Percentiles rank a stretch among this genome's conserved stretches.
Evolutionary conservation across 2,329 filamentous ascomycete genomes (phyloP).

Genomic region (Calycina herbarum): DNA sequence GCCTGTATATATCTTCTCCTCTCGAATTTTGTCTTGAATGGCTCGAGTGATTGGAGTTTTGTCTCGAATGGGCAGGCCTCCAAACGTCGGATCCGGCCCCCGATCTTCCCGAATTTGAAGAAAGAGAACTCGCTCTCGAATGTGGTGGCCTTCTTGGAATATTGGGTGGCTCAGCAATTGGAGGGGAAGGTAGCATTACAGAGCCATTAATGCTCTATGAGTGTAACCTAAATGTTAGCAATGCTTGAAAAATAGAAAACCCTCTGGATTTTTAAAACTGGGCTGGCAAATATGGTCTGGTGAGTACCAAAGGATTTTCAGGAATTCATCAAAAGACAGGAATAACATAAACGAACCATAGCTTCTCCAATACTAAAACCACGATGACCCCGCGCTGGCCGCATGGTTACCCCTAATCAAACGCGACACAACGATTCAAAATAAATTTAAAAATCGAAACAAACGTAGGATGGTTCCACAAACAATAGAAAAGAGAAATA

Average conservation of each 20-base stretch:
- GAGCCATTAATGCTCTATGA: neutral
- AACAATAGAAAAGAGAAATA: neutral
- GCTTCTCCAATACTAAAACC: conserved; percentile 14
- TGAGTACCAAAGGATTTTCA: too few species aligned
- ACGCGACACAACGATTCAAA: neutral
- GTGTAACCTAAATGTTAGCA: neutral
- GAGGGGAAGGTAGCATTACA: neutral
- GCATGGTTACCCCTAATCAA: conserved; percentile 8
- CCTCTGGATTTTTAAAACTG: too few species aligned
- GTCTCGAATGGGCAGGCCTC: conserved; percentile 8
- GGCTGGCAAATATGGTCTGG: neutral
- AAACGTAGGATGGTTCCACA: neutral
- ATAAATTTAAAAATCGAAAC: neutral
- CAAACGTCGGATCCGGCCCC: neutral
- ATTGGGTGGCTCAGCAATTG: neutral
- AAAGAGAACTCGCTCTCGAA: neutral
- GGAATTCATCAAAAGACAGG: neutral
- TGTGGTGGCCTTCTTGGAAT: conserved; percentile 7
- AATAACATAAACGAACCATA: conserved; percentile 9
- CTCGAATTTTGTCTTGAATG: neutral
- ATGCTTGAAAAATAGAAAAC: neutral
- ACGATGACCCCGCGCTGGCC: neutral
- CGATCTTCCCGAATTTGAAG: neutral
- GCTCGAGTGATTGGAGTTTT: neutral
- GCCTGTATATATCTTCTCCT: neutral